These are phyloP conservation scores for Marasmius tenuissimus DNA, from an alignment of 1,284 basidiomycete genomes.

Conservation along the genomic window DNA sequence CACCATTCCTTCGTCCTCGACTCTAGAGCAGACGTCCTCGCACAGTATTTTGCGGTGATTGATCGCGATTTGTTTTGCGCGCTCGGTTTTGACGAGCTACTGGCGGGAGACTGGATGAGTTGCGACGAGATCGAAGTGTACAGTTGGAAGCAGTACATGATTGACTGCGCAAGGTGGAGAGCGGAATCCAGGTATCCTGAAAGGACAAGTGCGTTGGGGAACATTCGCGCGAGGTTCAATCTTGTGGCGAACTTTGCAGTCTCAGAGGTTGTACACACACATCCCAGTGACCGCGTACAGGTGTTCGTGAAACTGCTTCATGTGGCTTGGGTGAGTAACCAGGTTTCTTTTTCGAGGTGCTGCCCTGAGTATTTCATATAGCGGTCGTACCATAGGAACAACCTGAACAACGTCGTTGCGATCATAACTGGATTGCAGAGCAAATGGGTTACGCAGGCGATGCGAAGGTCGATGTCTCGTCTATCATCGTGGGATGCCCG, in stretches of 20 bases:
- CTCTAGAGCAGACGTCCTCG: constrained; percentile 61
- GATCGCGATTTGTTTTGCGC: constrained; percentile 84
- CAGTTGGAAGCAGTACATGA: constrained; percentile 83
- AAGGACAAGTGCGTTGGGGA: constrained; percentile 71
- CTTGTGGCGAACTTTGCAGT: constrained; percentile 82
- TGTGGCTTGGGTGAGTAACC: constrained; percentile 74
- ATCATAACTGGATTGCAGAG: constrained; percentile 79
- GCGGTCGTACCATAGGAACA: constrained; percentile 84
- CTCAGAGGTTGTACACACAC: constrained; percentile 76
- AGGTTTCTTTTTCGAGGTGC: constrained; percentile 9
- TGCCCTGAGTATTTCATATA: constrained; percentile 29
- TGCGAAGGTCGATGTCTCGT: constrained; percentile 68
- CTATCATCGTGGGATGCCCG: constrained; percentile 76
- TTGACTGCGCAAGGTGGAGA: constrained; percentile 72
- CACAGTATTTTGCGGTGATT: constrained; percentile 84
- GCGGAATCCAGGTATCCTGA: constrained; percentile 54
- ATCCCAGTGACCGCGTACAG: constrained; percentile 62
- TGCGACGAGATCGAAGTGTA: constrained; percentile 68
- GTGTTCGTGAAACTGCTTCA: constrained; percentile 83
- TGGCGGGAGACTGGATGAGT: constrained; percentile 66
- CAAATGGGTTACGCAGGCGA: constrained; percentile 69
- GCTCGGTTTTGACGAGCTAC: constrained; percentile 83
- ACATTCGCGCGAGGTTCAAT: constrained; percentile 86
- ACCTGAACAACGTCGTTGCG: constrained; percentile 80
- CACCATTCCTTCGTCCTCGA: constrained; percentile 70